Conservation (phyloP, 805 yeast genomes). For the Jamesozyma jinghongensis region DNA sequence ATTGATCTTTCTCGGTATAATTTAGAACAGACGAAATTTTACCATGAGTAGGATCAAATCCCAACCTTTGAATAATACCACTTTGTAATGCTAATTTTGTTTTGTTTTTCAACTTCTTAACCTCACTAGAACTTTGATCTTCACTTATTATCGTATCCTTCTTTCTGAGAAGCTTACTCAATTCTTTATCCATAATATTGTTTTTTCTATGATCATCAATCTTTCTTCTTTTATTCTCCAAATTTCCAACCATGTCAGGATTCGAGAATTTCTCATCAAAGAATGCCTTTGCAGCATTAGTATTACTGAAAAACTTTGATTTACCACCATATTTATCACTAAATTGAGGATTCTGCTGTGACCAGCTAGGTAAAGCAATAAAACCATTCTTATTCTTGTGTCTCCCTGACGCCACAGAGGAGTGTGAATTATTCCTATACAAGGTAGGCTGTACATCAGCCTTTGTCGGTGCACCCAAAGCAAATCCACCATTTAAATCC, state of each 20-base stretch:
- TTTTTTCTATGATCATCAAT: constrained; percentile 31
- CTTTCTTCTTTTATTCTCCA: constrained; percentile 33
- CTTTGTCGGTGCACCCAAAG: constrained; percentile 48
- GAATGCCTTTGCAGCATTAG: constrained; percentile 40
- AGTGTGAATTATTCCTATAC: not conserved
- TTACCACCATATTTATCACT: constrained; percentile 5
- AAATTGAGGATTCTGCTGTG: constrained; percentile 4
- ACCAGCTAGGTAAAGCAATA: constrained; percentile 4
- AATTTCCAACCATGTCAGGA: constrained; percentile 37
- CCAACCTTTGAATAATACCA: constrained; percentile 35
- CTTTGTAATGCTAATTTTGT: constrained; percentile 35
- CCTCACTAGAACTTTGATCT: constrained; percentile 16
- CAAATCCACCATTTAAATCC: constrained; percentile 59
- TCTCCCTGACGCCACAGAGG: too few relatives aligned
- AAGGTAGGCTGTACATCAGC: constrained; percentile 2
- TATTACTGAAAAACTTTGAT: constrained; percentile 30
- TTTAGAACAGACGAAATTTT: constrained; percentile 15
- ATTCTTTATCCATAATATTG: constrained; percentile 26
- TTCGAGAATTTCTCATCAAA: constrained; percentile 41
- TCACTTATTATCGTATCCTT: constrained; percentile 8
- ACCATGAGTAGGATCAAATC: constrained; percentile 44
- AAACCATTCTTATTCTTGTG: not conserved
- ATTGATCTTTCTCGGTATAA: constrained; percentile 1
- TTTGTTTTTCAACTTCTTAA: constrained; percentile 22
- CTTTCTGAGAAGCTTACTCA: constrained; percentile 12